These are phyloP conservation scores for Colletotrichum truncatum DNA, from an alignment of 2,329 filamentous ascomycete species.

Conservation along the genomic window DNA sequence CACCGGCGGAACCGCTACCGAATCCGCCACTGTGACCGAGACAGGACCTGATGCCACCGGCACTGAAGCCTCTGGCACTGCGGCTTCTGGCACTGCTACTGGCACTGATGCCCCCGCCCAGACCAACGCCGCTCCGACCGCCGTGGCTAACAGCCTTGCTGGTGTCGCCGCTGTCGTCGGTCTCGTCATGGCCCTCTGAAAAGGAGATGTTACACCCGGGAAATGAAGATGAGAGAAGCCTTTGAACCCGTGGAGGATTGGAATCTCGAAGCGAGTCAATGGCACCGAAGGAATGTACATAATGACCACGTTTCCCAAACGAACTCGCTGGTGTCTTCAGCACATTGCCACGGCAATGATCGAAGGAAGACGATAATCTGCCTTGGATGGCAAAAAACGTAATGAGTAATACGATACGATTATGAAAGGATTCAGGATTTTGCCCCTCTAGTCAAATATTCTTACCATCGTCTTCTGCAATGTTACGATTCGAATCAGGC, in stretches of 20 bases:
- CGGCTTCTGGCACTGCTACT: neutral
- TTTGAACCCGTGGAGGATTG: too few species aligned
- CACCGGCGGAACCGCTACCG: neutral
- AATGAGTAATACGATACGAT: conserved; percentile 1
- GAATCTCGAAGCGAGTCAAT: neutral
- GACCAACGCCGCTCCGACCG: conserved; percentile 2
- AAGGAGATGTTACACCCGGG: too few species aligned
- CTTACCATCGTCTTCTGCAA: too few species aligned
- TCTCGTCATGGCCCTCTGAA: conserved; percentile 12
- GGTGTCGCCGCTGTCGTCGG: conserved; percentile 13
- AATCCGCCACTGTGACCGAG: conserved; percentile 5
- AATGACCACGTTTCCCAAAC: neutral
- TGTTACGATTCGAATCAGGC: too few species aligned
- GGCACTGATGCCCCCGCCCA: conserved; percentile 16
- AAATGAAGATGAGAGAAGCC: too few species aligned
- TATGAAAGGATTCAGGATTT: too few species aligned
- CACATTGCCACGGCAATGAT: neutral
- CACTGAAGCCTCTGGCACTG: conserved; percentile 4
- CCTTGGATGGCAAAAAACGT: neutral
- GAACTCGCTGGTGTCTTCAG: neutral
- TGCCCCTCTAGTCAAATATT: too few species aligned
- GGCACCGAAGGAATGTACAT: neutral
- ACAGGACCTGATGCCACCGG: neutral
- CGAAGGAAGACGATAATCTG: neutral
- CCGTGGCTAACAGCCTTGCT: conserved; percentile 5